phyloP scores from a whole-genome alignment of 148 eudicot species.

The Hydrangea macrophylla region DNA sequence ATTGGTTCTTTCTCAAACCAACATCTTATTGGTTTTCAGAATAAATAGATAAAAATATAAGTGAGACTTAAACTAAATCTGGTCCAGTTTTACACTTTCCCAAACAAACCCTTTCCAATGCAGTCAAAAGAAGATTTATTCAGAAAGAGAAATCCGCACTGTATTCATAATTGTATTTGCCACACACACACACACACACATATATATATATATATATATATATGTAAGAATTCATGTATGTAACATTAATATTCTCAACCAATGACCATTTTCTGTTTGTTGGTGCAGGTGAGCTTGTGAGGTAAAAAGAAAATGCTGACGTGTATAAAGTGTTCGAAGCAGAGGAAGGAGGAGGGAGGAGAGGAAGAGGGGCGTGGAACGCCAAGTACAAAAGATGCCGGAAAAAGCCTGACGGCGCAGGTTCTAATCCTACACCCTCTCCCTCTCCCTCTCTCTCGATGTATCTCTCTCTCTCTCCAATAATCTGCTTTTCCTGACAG shows the following conservation, averaged over 20 bases:
- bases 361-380: constrained; percentile 53
- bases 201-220: neutral
- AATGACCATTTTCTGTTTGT: neutral
- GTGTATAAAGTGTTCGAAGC: constrained; percentile 94
- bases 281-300: constrained; percentile 9
- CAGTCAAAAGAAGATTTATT: neutral
- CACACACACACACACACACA: too few relatives aligned
- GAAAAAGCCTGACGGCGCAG: constrained; percentile 93
- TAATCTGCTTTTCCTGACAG: neutral
- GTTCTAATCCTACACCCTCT: constrained; percentile 31
- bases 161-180: too few relatives aligned
- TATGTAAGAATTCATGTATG: neutral
- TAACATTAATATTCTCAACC: neutral
- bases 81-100: too few relatives aligned
- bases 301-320: constrained; percentile 54
- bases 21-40: neutral
- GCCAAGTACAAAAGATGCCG: constrained; percentile 80
- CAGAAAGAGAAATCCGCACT: neutral
- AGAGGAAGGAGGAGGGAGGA: constrained; percentile 48
- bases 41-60: neutral
- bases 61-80: too few relatives aligned
- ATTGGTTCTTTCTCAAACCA: neutral
- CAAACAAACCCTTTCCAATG: too few relatives aligned
- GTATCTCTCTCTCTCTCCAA: too few relatives aligned
- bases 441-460: too few relatives aligned